Evolutionary conservation across 306 rosid genomes (phyloP).

Genomic region (Trichosanthes cucumerina): DNA sequence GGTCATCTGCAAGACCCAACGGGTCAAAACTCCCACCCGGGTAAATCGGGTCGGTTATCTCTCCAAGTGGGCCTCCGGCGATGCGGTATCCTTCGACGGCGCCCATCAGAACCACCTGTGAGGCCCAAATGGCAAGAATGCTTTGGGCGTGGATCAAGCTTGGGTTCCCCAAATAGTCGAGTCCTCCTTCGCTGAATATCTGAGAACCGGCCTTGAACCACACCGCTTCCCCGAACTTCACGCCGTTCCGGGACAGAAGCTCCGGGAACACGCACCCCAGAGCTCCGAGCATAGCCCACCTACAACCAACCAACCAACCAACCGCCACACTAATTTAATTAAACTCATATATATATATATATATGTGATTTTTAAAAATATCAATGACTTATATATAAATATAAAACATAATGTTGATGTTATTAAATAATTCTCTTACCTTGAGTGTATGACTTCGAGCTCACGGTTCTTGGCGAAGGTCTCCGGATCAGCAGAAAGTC

Average conservation of each 20-base stretch:
- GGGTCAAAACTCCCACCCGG: not conserved
- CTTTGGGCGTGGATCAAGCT: not conserved
- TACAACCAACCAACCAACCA: too few relatives aligned
- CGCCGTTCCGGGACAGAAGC: not conserved
- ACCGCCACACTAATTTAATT: too few relatives aligned
- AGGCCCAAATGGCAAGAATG: not conserved
- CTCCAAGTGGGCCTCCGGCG: not conserved
- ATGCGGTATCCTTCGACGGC: not conserved
- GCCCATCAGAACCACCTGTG: not conserved
- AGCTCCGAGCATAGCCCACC: not conserved
- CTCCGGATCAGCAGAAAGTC: conserved; percentile 84
- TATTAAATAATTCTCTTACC: too few relatives aligned
- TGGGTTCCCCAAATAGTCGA: not conserved
- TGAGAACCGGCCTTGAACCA: not conserved
- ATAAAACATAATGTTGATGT: too few relatives aligned
- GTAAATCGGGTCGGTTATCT: not conserved
- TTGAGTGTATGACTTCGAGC: not conserved
- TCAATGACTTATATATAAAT: too few relatives aligned
- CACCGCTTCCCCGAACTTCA: not conserved
- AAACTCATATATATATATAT: too few relatives aligned
- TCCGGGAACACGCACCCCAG: not conserved
- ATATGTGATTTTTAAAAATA: too few relatives aligned
- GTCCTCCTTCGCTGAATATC: not conserved
- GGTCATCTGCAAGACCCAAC: conserved; percentile 1
- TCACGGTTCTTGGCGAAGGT: conserved; percentile 66